Evolutionary conservation across 768 basidiomycete species (phyloP).

Genomic region (Trametes coccinea): DNA sequence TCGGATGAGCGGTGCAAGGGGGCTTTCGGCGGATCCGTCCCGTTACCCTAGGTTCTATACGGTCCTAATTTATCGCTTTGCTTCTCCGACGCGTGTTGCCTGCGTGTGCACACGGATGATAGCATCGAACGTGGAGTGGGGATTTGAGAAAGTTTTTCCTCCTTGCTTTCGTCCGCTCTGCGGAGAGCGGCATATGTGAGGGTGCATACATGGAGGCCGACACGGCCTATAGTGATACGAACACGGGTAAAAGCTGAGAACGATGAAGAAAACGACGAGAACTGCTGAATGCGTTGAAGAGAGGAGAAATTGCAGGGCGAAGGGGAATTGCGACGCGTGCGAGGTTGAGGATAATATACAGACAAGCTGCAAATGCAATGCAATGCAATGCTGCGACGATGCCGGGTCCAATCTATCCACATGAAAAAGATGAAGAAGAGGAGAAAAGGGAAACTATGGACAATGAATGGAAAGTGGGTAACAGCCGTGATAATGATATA

Average conservation of each 20-base stretch:
- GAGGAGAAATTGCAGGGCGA: conserved; percentile 9
- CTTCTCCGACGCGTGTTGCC: too few relatives aligned
- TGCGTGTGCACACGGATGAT: too few relatives aligned
- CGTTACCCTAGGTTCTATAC: neutral
- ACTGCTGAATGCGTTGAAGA: neutral
- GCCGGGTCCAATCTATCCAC: conserved; percentile 22
- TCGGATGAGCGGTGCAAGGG: conserved; percentile 43
- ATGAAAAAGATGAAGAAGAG: neutral
- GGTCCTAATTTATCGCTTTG: conserved; percentile 3
- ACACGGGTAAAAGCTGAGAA: neutral
- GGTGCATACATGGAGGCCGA: conserved; percentile 13
- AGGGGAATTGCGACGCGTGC: neutral
- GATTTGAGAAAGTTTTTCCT: conserved; percentile 6
- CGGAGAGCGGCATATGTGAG: conserved; percentile 29
- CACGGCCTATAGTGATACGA: conserved; percentile 5
- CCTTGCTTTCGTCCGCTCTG: conserved; percentile 30
- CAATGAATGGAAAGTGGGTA: neutral
- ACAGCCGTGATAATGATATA: conserved; percentile 22
- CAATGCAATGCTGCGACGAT: conserved; percentile 19
- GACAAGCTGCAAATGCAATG: neutral
- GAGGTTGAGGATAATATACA: conserved; percentile 13
- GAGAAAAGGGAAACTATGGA: conserved; percentile 6
- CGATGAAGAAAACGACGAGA: neutral
- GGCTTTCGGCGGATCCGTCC: neutral
- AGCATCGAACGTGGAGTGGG: too few relatives aligned